Percentiles rank a stretch among this genome's conserved stretches.
Evolutionary conservation across 2,329 filamentous ascomycete species (phyloP).

Genomic region (Ophiognomonia clavigignenti-juglandacearum): DNA sequence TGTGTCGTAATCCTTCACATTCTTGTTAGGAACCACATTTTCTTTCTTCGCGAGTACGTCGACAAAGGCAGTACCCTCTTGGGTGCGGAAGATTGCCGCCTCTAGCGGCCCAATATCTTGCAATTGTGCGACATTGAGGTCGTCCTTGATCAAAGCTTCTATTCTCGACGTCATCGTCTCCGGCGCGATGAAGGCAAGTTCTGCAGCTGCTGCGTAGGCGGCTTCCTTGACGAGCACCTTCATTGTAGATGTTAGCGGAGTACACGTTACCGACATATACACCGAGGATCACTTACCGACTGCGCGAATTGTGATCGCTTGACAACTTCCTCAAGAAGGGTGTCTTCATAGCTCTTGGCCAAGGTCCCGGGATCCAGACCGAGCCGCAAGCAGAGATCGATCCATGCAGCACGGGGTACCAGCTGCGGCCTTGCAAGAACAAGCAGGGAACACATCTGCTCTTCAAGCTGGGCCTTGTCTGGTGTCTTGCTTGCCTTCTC

Average conservation of each 20-base stretch:
- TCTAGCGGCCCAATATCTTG: constrained; percentile 76
- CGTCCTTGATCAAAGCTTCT: constrained; percentile 66
- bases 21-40: constrained; percentile 71
- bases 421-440: constrained; percentile 75
- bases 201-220: constrained; percentile 79
- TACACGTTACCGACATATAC: background rate
- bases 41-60: constrained; percentile 86
- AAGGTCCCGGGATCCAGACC: constrained; percentile 79
- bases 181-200: constrained; percentile 89
- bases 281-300: constrained; percentile 8
- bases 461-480: constrained; percentile 48
- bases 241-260: background rate
- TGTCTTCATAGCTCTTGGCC: constrained; percentile 57
- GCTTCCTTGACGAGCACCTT: constrained; percentile 52
- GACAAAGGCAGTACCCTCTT: constrained; percentile 81
- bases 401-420: constrained; percentile 79
- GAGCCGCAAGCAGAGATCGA: constrained; percentile 75
- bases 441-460: constrained; percentile 71
- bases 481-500: constrained; percentile 40
- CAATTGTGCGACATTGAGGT: constrained; percentile 68
- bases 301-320: constrained; percentile 24
- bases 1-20: constrained; percentile 90
- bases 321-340: constrained; percentile 64
- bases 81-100: constrained; percentile 86
- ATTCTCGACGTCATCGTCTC: constrained; percentile 73